Evolutionary conservation across 2,329 filamentous ascomycete genomes (phyloP), one percentile per base, ranked within the genome.

Genomic region (Graphilbum ipis-grandicollis): DNA sequence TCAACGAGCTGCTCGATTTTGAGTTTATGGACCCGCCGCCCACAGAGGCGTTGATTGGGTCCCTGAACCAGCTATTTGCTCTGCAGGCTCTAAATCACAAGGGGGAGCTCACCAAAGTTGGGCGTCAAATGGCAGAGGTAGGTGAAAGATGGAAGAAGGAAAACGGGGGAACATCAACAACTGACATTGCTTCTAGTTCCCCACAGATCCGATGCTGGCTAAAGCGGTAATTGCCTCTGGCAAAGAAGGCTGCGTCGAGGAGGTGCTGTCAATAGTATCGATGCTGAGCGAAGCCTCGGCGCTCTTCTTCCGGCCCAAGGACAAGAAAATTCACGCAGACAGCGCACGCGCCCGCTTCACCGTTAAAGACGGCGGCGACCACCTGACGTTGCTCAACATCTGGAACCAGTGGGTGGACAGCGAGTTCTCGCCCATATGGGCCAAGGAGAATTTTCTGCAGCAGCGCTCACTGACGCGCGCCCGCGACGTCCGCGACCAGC

Each of bases 271-370:
- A 0, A 83, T 96, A 34, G 83, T 96, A n/a, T 75, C 86, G 31
- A 93, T 96, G 82, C 69, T 96, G 1, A 75, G 80, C 42, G 90
- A 96, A 58, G 75, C 82, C 2, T 84, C 79, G 4, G 78, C 85
- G 0, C 68, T 98, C 5, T 98, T 94, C 63, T 93, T 92, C 66
- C 71, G 85, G 0, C 86, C 90, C 17, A 93, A 94, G 53, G 86
- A 98, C 59, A 94, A 96, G 64, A 93, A 93, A 55, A 79, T 94
- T 21, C 83, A 94, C 50, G 90, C 90, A 12, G 88, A 98, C 55
- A 83, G 80, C 43, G 90, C 90, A 0, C 75, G 85, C 13, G 78
- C 79, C 26, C 74, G 88, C 2, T 96, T 96, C 57, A 93, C 84
- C 0, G 65, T 88, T 52, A 83, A 84, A 48, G 85, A 92, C 42